Conservation (phyloP, 495 filamentous ascomycete species). For the Mycothermus thermophilus region DNA sequence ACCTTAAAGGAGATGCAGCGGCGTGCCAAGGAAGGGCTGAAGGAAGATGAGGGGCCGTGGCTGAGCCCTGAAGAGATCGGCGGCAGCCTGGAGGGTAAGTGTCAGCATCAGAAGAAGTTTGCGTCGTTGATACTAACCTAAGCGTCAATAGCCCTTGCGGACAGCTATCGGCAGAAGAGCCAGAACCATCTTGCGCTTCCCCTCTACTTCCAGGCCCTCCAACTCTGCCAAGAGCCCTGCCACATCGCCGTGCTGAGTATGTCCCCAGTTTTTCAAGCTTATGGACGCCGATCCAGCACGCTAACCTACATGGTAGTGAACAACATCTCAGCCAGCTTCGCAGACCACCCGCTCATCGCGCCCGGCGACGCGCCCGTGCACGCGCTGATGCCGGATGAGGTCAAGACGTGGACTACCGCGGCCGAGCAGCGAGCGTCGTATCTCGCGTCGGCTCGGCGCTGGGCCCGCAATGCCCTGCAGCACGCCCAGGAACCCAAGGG, state of each 20-base stretch:
- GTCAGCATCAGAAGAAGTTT: no score
- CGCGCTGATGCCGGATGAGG: conserved; percentile 13
- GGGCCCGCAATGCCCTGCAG: conserved; percentile 62
- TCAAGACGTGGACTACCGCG: conserved; percentile 15
- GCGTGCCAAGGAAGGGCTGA: conserved; percentile 48
- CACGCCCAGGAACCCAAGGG: conserved; percentile 34
- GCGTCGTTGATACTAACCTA: conserved; percentile 5
- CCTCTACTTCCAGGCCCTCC: conserved; percentile 73
- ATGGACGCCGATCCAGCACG: no score
- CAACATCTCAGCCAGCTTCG: conserved; percentile 53
- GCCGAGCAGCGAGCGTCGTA: conserved; percentile 36
- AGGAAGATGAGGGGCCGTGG: conserved; percentile 56
- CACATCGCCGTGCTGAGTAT: conserved; percentile 58
- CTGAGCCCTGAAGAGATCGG: conserved; percentile 59
- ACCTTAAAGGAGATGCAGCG: conserved; percentile 56
- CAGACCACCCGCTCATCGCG: conserved; percentile 41
- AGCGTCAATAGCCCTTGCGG: conserved; percentile 45
- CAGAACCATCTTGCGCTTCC: conserved; percentile 69
- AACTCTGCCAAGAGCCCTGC: conserved; percentile 51
- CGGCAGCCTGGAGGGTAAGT: conserved; percentile 51
- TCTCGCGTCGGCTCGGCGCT: conserved; percentile 48
- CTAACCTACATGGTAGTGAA: no score
- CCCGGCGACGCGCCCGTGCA: conserved; percentile 24
- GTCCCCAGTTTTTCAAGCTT: no score
- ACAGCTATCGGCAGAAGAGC: conserved; percentile 53